phyloP scores from a whole-genome alignment of 306 rosid species.

The Gillenia trifoliata region DNA sequence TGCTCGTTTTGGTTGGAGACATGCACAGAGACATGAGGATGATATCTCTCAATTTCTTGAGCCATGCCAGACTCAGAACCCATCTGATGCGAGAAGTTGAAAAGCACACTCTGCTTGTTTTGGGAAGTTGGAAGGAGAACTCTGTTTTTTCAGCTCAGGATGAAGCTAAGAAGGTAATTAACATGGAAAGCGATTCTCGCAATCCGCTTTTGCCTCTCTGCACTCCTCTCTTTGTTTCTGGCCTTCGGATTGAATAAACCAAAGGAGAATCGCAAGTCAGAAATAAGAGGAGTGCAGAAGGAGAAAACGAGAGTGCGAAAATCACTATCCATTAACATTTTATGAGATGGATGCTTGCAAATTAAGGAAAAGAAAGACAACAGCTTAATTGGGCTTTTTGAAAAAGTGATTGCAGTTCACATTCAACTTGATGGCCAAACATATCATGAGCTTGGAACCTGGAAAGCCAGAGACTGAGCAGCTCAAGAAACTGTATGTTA shows the following conservation, averaged over 20 bases:
- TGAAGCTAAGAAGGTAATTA: slow-evolving; percentile 77
- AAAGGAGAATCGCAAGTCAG: not conserved
- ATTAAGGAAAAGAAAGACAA: not conserved
- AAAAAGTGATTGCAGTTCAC: slow-evolving; percentile 62
- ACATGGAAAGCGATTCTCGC: not conserved
- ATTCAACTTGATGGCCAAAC: slow-evolving; percentile 89
- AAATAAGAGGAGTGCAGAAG: not conserved
- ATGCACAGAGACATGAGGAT: slow-evolving; percentile 93
- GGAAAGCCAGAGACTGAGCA: slow-evolving; percentile 77
- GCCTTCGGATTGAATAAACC: too few relatives aligned
- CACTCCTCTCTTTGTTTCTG: not conserved
- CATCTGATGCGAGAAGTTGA: slow-evolving; percentile 71
- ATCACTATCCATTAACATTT: too few relatives aligned
- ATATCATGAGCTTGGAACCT: slow-evolving; percentile 91
- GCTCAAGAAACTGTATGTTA: slow-evolving; percentile 71
- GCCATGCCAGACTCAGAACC: slow-evolving; percentile 74
- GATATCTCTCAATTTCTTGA: slow-evolving; percentile 78
- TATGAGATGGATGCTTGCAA: slow-evolving; percentile 7
- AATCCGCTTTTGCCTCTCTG: not conserved
- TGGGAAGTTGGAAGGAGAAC: slow-evolving; percentile 57
- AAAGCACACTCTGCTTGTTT: slow-evolving; percentile 65
- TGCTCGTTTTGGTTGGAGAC: slow-evolving; percentile 97
- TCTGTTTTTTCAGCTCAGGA: slow-evolving; percentile 77
- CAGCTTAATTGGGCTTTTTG: not conserved
- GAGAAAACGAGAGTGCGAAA: not conserved